Conservation (phyloP, 768 basidiomycete genomes). For the Chalciporus piperatus region DNA sequence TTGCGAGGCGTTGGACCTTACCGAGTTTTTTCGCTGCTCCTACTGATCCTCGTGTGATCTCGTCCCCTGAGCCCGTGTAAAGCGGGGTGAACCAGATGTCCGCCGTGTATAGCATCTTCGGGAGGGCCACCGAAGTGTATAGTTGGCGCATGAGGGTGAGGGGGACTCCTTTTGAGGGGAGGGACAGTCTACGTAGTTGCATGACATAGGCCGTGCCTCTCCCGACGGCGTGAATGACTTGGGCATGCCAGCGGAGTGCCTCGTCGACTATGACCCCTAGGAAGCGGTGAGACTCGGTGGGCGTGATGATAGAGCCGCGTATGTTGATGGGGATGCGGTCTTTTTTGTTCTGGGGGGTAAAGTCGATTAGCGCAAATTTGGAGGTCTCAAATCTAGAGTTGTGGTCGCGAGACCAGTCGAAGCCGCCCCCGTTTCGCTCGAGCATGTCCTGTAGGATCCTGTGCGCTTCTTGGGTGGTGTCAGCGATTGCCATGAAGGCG, state of each 20-base stretch:
- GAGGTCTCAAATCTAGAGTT: slow-evolving; percentile 22
- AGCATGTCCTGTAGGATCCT: slow-evolving; percentile 26
- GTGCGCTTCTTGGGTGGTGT: slow-evolving; percentile 6
- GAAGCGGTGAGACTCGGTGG: not conserved
- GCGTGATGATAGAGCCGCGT: not conserved
- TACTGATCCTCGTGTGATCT: not conserved
- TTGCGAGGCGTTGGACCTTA: not conserved
- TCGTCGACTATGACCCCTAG: slow-evolving; percentile 8
- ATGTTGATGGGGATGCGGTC: not conserved
- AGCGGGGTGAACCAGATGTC: slow-evolving; percentile 9
- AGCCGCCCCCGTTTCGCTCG: slow-evolving; percentile 7
- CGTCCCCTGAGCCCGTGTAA: not conserved
- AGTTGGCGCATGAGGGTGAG: not conserved
- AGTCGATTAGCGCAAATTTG: slow-evolving; percentile 22
- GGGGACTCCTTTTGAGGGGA: not conserved
- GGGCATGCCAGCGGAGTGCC: not conserved
- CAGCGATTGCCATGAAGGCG: slow-evolving; percentile 25
- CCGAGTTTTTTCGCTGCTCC: slow-evolving; percentile 3
- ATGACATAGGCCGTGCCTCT: not conserved
- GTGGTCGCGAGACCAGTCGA: slow-evolving; percentile 16
- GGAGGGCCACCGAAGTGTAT: not conserved
- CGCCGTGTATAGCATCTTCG: not conserved
- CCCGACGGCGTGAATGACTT: not conserved
- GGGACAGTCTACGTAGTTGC: not conserved
- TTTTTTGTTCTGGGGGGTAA: not conserved